These are phyloP conservation scores for Eucalyptus coolabah DNA, from an alignment of 345 rosid genomes.

Conservation along the genomic window DNA sequence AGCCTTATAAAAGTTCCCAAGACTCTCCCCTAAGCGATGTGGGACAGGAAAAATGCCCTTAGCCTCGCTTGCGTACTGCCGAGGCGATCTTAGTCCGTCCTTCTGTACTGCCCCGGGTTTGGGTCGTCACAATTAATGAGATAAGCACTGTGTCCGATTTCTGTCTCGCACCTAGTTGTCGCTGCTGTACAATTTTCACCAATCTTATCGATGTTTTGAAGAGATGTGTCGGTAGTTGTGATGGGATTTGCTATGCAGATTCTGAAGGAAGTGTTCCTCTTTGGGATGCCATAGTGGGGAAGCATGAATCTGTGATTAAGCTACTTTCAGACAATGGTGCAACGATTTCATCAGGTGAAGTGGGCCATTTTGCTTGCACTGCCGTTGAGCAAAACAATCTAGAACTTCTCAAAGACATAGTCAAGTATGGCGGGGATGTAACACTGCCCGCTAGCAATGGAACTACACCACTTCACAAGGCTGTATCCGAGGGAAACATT, in stretches of 20 bases:
- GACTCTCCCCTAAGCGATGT: too few species aligned
- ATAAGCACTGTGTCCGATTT: neutral
- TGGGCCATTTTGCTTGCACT: conserved; percentile 35
- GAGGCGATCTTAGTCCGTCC: too few species aligned
- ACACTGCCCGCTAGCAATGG: conserved; percentile 32
- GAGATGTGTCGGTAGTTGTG: neutral
- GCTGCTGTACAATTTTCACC: neutral
- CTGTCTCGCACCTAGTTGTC: neutral
- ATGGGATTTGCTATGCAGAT: conserved; percentile 25
- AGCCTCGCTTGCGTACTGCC: too few species aligned
- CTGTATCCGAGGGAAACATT: conserved; percentile 48
- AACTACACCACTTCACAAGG: conserved; percentile 56
- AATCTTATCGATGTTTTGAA: neutral
- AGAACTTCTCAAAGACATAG: conserved; percentile 40
- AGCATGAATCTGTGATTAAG: conserved; percentile 32
- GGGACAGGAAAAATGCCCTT: too few species aligned
- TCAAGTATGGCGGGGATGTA: conserved; percentile 46
- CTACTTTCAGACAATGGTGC: conserved; percentile 62
- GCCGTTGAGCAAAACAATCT: conserved; percentile 52
- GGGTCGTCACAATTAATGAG: neutral
- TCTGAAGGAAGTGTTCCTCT: conserved; percentile 69
- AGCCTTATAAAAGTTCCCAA: too few species aligned
- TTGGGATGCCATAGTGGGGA: conserved; percentile 77
- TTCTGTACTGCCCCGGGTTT: too few species aligned
- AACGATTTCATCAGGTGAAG: conserved; percentile 31